Conservation (phyloP, 2,329 filamentous ascomycete genomes). For the Calonectria montana region DNA sequence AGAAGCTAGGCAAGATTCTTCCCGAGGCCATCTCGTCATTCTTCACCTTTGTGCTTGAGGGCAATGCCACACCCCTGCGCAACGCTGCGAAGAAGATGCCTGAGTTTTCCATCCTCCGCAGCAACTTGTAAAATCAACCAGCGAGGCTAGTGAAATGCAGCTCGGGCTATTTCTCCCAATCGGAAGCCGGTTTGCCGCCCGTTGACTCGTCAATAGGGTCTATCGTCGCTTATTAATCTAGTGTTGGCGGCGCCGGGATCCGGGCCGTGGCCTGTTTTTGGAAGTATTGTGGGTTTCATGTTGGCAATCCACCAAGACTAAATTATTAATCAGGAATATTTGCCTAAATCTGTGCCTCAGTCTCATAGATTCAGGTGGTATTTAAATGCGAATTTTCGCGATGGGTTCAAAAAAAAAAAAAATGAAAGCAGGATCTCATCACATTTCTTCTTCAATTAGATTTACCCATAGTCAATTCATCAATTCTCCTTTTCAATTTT, state of each 20-base stretch:
- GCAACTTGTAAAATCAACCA: conserved; percentile 15
- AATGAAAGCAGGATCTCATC: not conserved
- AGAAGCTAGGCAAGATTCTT: conserved; percentile 32
- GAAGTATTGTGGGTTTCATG: not conserved
- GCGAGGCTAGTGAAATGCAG: not conserved
- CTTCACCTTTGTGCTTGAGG: conserved; percentile 34
- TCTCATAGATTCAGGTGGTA: conserved; percentile 14
- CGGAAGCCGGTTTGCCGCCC: not conserved
- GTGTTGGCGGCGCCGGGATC: not conserved
- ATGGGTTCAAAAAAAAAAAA: not conserved
- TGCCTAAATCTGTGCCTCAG: conserved; percentile 14
- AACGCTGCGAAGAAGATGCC: conserved; percentile 9
- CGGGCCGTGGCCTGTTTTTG: not conserved
- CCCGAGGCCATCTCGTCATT: conserved; percentile 36
- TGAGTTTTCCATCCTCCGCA: conserved; percentile 34
- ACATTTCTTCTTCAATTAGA: not conserved
- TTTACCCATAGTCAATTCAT: not conserved
- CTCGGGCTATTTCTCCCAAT: not conserved
- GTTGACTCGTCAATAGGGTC: not conserved
- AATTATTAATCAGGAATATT: conserved; percentile 13
- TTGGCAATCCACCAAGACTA: not conserved
- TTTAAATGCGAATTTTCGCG: not conserved
- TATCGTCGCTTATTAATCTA: not conserved
- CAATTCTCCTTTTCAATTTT: not conserved
- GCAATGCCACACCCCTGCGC: conserved; percentile 15